A percentile compares a stretch with the other conserved stretches of the same genome.
Conservation (phyloP, 495 filamentous ascomycete genomes). For the Sporormia fimetaria region DNA sequence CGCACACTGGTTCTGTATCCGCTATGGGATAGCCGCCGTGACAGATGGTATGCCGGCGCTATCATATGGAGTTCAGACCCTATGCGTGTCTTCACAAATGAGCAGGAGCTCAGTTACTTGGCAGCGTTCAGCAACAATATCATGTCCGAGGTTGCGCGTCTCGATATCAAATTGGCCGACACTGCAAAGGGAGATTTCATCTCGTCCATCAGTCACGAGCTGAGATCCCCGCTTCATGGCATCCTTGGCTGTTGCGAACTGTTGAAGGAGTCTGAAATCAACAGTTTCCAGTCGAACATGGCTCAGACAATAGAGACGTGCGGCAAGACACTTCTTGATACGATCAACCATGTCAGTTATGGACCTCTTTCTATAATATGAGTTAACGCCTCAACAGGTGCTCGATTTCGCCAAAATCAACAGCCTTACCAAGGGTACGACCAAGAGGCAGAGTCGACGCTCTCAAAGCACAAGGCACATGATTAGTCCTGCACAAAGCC, state of each 20-base stretch:
- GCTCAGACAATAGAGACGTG: slow-evolving; percentile 65
- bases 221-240: slow-evolving; percentile 66
- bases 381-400: too few species aligned
- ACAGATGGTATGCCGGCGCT: slow-evolving; percentile 58
- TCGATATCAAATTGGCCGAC: slow-evolving; percentile 40
- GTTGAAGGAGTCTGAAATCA: slow-evolving; percentile 43
- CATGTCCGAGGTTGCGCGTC: slow-evolving; percentile 47
- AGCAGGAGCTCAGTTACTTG: slow-evolving; percentile 45
- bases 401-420: slow-evolving; percentile 65
- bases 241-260: slow-evolving; percentile 66
- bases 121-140: slow-evolving; percentile 50
- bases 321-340: slow-evolving; percentile 64
- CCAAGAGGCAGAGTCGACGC: slow-evolving; percentile 16
- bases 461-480: slow-evolving; percentile 7
- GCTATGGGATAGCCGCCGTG: slow-evolving; percentile 57
- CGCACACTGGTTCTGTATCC: slow-evolving; percentile 48
- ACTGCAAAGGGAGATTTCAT: slow-evolving; percentile 59
- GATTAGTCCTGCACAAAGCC: slow-evolving; percentile 9
- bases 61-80: slow-evolving; percentile 49
- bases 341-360: slow-evolving; percentile 54
- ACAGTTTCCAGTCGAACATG: slow-evolving; percentile 48
- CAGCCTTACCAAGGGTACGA: slow-evolving; percentile 34
- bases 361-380: slow-evolving; percentile 2
- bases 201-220: slow-evolving; percentile 63
- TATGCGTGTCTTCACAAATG: slow-evolving; percentile 37